Percentiles rank a stretch among this genome's conserved stretches.
Conservation (phyloP, 805 yeast genomes). For the Metschnikowia kunwiensis region DNA sequence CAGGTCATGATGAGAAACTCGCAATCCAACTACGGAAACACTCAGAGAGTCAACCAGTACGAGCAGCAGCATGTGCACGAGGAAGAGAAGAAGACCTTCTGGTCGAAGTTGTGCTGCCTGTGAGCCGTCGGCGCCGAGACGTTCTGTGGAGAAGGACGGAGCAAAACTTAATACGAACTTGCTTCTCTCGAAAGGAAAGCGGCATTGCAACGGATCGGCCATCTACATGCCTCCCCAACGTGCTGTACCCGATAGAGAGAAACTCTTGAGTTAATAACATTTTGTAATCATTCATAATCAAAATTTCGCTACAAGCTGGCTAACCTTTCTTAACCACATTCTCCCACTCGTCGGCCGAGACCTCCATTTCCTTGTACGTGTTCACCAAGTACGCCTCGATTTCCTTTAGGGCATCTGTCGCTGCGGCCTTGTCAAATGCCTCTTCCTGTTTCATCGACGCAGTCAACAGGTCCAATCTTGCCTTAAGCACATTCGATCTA, state of each 20-base stretch:
- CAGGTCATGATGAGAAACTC: constrained; percentile 24
- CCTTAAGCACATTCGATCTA: constrained; percentile 26
- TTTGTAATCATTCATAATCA: constrained; percentile 7
- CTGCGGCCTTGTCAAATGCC: constrained; percentile 26
- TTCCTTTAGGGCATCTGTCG: constrained; percentile 16
- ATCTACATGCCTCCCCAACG: not conserved
- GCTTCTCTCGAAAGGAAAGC: too few species aligned
- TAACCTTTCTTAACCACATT: constrained; percentile 10
- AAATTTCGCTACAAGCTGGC: constrained; percentile 2
- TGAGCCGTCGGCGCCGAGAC: constrained; percentile 19
- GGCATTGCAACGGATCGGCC: too few species aligned
- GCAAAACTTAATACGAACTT: too few species aligned
- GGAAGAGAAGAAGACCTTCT: constrained; percentile 40
- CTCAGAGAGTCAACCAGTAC: constrained; percentile 29
- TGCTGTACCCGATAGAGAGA: not conserved
- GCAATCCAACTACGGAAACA: constrained; percentile 23
- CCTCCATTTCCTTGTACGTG: constrained; percentile 20
- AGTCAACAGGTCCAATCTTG: constrained; percentile 24
- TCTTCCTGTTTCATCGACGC: constrained; percentile 14
- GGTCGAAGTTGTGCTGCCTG: constrained; percentile 43
- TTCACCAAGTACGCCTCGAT: constrained; percentile 15
- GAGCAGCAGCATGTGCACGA: constrained; percentile 36
- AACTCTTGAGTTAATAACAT: constrained; percentile 5
- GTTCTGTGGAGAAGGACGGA: too few species aligned
- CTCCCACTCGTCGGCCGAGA: constrained; percentile 16